Conservation (phyloP, 805 yeast genomes). For the Schwanniomyces vanrijiae region DNA sequence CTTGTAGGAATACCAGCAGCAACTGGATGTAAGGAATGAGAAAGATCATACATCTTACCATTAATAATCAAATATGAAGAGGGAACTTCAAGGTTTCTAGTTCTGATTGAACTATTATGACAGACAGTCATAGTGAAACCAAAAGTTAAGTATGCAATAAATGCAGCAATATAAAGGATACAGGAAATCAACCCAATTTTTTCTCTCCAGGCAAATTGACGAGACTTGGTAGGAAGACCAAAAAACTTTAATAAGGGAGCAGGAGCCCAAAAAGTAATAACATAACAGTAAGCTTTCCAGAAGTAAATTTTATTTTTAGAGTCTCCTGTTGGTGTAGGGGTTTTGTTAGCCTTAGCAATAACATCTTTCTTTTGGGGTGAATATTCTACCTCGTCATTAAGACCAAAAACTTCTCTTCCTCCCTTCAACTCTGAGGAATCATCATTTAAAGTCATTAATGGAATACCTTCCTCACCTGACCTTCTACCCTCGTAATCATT, state of each 20-base stretch:
- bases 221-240: conserved; percentile 76
- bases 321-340: conserved; percentile 7
- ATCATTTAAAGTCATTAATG: conserved; percentile 29
- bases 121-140: conserved; percentile 90
- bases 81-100: conserved; percentile 60
- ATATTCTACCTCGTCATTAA: conserved; percentile 55
- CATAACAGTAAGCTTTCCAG: conserved; percentile 85
- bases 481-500: conserved; percentile 1
- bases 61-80: conserved; percentile 69
- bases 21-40: conserved; percentile 72
- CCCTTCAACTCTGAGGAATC: conserved; percentile 13
- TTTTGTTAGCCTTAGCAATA: conserved; percentile 15
- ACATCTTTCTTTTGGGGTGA: conserved; percentile 27
- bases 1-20: conserved; percentile 77
- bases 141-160: conserved; percentile 85
- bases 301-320: conserved; percentile 29
- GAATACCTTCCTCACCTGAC: conserved; percentile 38
- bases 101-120: conserved; percentile 39
- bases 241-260: conserved; percentile 64
- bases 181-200: conserved; percentile 82
- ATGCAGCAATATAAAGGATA: conserved; percentile 69
- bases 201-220: conserved; percentile 97
- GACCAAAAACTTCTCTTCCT: conserved; percentile 56
- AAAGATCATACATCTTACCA: conserved; percentile 77
- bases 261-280: conserved; percentile 92